Evolutionary conservation across 2,329 filamentous ascomycete genomes (phyloP).

Genomic region (Alternaria arbusti): DNA sequence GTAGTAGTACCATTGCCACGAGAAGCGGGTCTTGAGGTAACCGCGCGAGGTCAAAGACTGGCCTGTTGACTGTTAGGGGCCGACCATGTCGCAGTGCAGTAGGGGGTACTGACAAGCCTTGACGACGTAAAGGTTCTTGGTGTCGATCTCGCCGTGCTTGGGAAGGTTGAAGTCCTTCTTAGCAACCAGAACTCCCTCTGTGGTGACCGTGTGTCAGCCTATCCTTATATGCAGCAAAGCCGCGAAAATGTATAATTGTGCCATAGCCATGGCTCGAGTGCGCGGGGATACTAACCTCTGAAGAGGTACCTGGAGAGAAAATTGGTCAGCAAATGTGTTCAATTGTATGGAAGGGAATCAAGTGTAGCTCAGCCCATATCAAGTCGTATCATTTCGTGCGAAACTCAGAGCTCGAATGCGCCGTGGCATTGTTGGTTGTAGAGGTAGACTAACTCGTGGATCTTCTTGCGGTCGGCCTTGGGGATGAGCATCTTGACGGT

Average conservation of each 20-base stretch:
- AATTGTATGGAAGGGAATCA: constrained; percentile 12
- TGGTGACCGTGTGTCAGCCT: constrained; percentile 54
- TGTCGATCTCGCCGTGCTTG: constrained; percentile 98
- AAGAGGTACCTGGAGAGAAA: constrained; percentile 47
- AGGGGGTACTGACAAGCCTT: constrained; percentile 73
- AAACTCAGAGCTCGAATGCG: constrained; percentile 36
- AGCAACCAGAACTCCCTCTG: constrained; percentile 86
- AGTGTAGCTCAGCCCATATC: constrained; percentile 29
- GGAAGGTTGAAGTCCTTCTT: constrained; percentile 99
- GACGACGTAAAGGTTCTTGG: constrained; percentile 99
- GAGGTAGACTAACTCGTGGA: constrained; percentile 91
- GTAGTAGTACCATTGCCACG: constrained; percentile 83
- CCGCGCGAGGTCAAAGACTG: constrained; percentile 98
- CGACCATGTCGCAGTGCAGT: not conserved
- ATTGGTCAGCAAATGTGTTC: constrained; percentile 30
- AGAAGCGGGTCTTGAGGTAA: constrained; percentile 99
- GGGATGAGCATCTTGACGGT: constrained; percentile 81
- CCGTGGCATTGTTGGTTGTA: constrained; percentile 20
- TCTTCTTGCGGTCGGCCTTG: constrained; percentile 99
- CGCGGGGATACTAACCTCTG: constrained; percentile 48
- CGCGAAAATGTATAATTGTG: constrained; percentile 41
- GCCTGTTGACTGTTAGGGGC: constrained; percentile 41
- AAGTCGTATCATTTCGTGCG: constrained; percentile 38
- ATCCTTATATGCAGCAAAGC: constrained; percentile 47
- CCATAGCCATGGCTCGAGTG: constrained; percentile 48